These are phyloP conservation scores for Kockovaella imperatae DNA, from an alignment of 768 basidiomycete species.

Conservation along the genomic window DNA sequence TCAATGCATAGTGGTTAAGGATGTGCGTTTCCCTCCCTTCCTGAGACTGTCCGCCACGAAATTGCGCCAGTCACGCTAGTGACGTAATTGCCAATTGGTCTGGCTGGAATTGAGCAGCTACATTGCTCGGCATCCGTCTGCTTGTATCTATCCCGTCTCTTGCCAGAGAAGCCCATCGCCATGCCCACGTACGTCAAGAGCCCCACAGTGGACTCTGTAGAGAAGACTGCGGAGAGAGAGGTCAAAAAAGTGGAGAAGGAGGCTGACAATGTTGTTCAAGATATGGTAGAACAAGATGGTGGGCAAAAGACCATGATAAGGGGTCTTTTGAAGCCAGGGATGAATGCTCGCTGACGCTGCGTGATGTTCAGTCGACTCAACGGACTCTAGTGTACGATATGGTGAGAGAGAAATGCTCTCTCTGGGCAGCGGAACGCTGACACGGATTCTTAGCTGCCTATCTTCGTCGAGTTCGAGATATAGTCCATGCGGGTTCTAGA, in stretches of 20 bases:
- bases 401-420: constrained; percentile 16
- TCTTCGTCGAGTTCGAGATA: constrained; percentile 40
- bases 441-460: constrained; percentile 36
- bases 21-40: too few relatives aligned
- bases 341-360: not conserved
- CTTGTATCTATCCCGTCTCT: too few relatives aligned
- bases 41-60: too few relatives aligned
- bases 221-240: constrained; percentile 5
- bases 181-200: constrained; percentile 5
- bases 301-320: too few relatives aligned
- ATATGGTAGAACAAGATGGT: constrained; percentile 35
- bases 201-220: not conserved
- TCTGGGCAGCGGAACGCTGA: not conserved
- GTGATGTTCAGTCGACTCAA: constrained; percentile 35
- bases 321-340: not conserved
- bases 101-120: too few relatives aligned
- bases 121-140: too few relatives aligned
- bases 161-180: not conserved
- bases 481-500: constrained; percentile 38
- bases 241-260: constrained; percentile 10
- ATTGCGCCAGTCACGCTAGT: too few relatives aligned
- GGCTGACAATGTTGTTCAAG: constrained; percentile 5
- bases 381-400: constrained; percentile 42
- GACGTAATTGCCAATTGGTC: too few relatives aligned
- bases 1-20: too few relatives aligned